Base-by-base conservation (phyloP, 306 rosid species). In the Prunus campanulata region DNA sequence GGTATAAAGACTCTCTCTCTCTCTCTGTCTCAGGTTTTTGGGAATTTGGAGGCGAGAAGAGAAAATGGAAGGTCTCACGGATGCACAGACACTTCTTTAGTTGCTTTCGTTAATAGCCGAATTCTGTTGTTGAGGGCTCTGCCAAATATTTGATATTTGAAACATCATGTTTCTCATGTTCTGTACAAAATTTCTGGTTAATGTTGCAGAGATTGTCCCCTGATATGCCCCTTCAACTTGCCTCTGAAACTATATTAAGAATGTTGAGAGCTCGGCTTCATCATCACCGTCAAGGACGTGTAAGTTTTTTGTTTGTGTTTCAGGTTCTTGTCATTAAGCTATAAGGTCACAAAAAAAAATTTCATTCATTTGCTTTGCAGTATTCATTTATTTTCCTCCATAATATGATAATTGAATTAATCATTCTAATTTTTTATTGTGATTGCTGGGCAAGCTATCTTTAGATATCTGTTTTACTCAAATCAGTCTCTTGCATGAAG, bases 171-270 rank as follows among this genome's bases (percentile, higher is more conserved):
- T 65, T 65, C 25, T 65, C 49, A 65, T 65, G 14, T 35, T 47
- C 80, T 80, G 49, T 9, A 66, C 62, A 46, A 80, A 84, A 72
- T 6, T 49, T 15, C 68, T 60, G 77, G 62, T 66, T 78, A 51
- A 24, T 68, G 56, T 77, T 75, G 86, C 96, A 92, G 99, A 89
- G 87, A 84, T 78, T 95, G 73, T 95, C 97, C 47, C 89, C 93
- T 39, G 96, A 89, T 84, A 92, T 95, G 93, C 99, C 99, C 0
- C 97, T 95, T 85, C 93, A 95, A 85, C 96, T 95, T 59, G 98
- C 98, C 59, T 95, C 97, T 57, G 97, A 92, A 74, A 95, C 98
- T 73, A 83, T 95, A 83, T 81, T 92, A 66, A 87, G 97, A 85
- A 87, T 92, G 96, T 84, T 91, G 82, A 88, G 97, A 83, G 99